Evolutionary conservation across 352 stramenopile species (phyloP), one percentile per base, ranked within the genome.

Genomic region (Pythium utonaiense): DNA sequence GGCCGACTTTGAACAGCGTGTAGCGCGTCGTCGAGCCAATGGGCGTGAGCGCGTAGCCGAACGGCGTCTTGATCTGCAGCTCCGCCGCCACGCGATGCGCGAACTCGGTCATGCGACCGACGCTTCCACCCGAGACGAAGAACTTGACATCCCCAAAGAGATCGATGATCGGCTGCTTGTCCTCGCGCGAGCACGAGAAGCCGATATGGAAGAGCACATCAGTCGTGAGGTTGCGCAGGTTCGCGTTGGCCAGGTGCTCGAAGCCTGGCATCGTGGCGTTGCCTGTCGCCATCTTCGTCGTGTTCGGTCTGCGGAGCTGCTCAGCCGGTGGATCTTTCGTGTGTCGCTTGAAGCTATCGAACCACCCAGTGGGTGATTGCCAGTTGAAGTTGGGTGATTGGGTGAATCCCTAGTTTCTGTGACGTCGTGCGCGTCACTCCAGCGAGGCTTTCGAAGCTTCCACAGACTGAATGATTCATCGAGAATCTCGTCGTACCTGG

Each of bases 191-290:
- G 60, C 69, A 89, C 42, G 78, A 74, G 50, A 92, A 74, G 4
- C 83, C 83, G 53, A 92, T 83, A 66, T 92, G 80, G 68, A 86
- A 92, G 57, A 90, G 68, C 66, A 92, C 80, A 61, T 92, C 83
- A 27, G 64, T 80, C 27, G 74, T 45, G 69, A 88, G 81, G 55
- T 75, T 66, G 57, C 52, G 67, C 45, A 91, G 66, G 70, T 89
- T 71, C 53, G 72, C 70, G 73, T 91, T 91, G 47, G 68, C 67
- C 56, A 91, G 78, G 62, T 86, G 79, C 56, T 49, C 38, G 17
- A 24, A 57, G 48, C 42, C n/a, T 14, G 52, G 53, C 38, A 40
- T 44, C n/a, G 40, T 44, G 27, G 40, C 38, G 24, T 48, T 48
- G 5, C 34, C 4, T 27, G 33, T 36, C 16, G 45, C 34, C 55